Evolutionary conservation across 208 protist species (phyloP), one percentile per base, ranked within the genome.

Genomic region (Angomonas ambiguus): DNA sequence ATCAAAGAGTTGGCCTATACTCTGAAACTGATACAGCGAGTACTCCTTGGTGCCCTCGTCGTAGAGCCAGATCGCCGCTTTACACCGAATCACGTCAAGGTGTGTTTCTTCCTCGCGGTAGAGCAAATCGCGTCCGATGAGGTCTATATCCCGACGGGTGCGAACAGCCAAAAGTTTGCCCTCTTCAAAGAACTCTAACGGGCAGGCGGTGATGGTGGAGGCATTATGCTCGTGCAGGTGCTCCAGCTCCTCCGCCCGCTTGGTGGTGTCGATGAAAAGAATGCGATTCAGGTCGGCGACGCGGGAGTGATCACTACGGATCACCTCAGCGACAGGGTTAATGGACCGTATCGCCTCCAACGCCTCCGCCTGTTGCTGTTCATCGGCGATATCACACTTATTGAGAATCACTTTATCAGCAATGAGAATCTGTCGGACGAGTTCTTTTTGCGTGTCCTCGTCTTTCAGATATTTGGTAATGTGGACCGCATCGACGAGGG

Each of bases 381-480:
- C 79, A 5, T 72, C 80, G 38, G 80, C 65, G 32, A 97, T 82
- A 71, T 98, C 96, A 35, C 85, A 85, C 78, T 98, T 98, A 79
- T 98, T 98, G n/a, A 98, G 66, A 10, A 98, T 67, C 59, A 98
- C 79, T 57, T 88, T 81, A 71, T 98, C 95, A 2, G 97, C 97
- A 65, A 97, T 84, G 3, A 96, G 86, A 49, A 98, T 82, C 78
- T 98, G 96, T 31, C 87, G 81, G 13, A 71, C 68, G n/a, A 84
- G 87, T 56, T 95, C 92, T 32, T 66, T 61, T n/a, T 69, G 67
- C 3, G 92, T 75, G 13, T 89, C 88, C 18, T 67, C 57, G 34
- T 94, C 88, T 24, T 55, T 24, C 57, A 96, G 73, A 67, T 95
- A 93, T 48, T 74, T 74, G 62, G 67, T 55, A 56, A 97, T 93